Evolutionary conservation across 768 basidiomycete genomes (phyloP), one percentile per base, ranked within the genome.

Genomic region (Lepiota venenata): DNA sequence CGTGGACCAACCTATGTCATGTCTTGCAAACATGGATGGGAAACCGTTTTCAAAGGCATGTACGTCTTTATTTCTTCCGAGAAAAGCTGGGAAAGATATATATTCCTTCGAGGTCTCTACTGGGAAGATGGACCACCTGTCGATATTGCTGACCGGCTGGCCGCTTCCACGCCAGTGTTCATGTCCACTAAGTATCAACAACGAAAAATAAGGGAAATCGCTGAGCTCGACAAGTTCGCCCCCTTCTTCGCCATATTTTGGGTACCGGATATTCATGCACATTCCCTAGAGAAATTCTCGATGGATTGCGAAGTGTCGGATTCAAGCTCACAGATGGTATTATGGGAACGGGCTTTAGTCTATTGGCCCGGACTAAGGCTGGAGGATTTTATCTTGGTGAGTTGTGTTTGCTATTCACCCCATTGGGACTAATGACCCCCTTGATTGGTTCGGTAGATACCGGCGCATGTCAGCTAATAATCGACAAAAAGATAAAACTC

Each of bases 401-500:
- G 65, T n/a, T 57, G 4, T 3, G 20, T 38, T n/a, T 20, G n/a
- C 12, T 9, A 32, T 32, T 32, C 8, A 11, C 32, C 32, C 10
- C 3, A 18, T 18, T 18, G n/a, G 11, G 2, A 12, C 25, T 16
- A 1, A 12, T 14, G n/a, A 35, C 22, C 29, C 21, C 27, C 22
- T 9, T 10, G n/a, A 18, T 37, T 9, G 6, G 6, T 40, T 11
- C 27, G 1, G 15, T 44, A 84, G 82, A 84, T 59, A 77, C 78
- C 47, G 85, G 84, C 54, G 82, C 76, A 2, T 78, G 77, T 55
- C 76, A 82, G 63, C 69, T 81, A 57, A 81, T 88, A 57, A 74
- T 79, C 25, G 82, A 85, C 56, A 82, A 84, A 12, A 83, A 85
- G 64, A 85, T 88, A 70, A 86, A 87, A 64, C 68, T 88, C 57